Base-by-base conservation (phyloP, 164 flowering plant genomes). In the Houttuynia cordata region DNA sequence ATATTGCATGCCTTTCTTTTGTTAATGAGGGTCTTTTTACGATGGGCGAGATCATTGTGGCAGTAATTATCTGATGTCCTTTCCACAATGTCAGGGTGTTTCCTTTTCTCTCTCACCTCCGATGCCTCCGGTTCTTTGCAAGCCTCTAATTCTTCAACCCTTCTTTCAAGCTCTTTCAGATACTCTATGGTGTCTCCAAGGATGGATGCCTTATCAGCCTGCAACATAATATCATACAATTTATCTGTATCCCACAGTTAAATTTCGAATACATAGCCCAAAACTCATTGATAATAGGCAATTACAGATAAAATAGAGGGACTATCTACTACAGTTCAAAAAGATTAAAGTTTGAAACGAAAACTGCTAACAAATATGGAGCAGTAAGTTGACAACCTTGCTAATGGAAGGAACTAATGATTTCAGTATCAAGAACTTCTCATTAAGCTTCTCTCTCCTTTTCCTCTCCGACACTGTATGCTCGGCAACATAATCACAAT, bases 151-250 rank as follows among this genome's bases (percentile, higher is more conserved):
- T 88, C 91, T 68, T 82, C 85, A 0, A 88, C 87, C 70, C 80
- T 84, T 62, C 80, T 85, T 77, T 88, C 91, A 8, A 91, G 90
- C 68, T 78, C 77, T 68, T 79, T 83, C 63, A 91, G 65, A 75
- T 88, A 84, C 55, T 78, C 80, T 41, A 88, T 89, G 0, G 89
- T 84, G 64, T 84, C 80, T 25, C 70, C 64, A 1, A 85, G 95
- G 58, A 88, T 63, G 15, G 95, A 81, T 53, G 75, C 78, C 66
- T 84, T 79, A 63, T 88, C 96, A 54, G 74, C 72, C 96, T 88
- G 81, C 75, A 75, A 17, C 65, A 71, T 53, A 20, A 59, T 52
- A 42, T 45, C 12, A 14, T 45, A 45, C 49, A 45, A 45, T 45
- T 30, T 30, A 30, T n/a, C n/a, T n/a, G n/a, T n/a, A n/a, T n/a